Base-by-base conservation (phyloP, 169 alveolate genomes). In the Plasmodium yoelii region DNA sequence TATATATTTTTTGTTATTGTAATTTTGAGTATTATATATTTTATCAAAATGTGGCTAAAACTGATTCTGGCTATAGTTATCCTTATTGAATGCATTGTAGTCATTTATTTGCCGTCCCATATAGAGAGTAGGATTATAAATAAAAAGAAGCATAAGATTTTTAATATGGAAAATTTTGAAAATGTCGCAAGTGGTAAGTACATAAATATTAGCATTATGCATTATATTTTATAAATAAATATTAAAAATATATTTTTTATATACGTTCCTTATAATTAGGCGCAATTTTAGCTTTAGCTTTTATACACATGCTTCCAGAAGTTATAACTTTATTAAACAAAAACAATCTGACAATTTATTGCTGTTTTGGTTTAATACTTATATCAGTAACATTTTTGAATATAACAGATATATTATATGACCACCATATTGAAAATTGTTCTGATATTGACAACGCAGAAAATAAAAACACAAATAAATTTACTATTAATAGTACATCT, bases 121-220 rank as follows among this genome's bases (percentile, higher is more conserved):
- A 53, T 63, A 75, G 75, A 75, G 67, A 63, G 19, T 39, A 75
- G 24, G 64, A 22, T 75, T 44, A 49, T 75, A 55, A 75, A 75
- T 63, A 63, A 63, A 19, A 75, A 75, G 53, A 75, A 55, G 26
- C 63, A 61, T 65, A 75, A 51, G 64, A 26, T 75, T 75, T 19
- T 75, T 13, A 75, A 63, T 53, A 75, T 75, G 74, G 75, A 61
- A 75, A 75, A 75, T 75, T 61, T 75, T 61, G 88, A 75, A 75
- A 75, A 75, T 63, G 51, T 75, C 49, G 88, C 88, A 75, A 75
- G 88, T 75, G 88, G 88, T 75, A 75, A 61, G 88, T 63, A 28
- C 12, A 75, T 64, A 73, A 73, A 57, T 57, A 57, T 73, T 42
- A 39, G 15, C 22, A 73, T 55, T 73, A 47, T 73, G 15, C 44